Percentiles rank a stretch among this genome's conserved stretches.
Evolutionary conservation across 768 basidiomycete genomes (phyloP).

Genomic region (Tylopilus felleus): DNA sequence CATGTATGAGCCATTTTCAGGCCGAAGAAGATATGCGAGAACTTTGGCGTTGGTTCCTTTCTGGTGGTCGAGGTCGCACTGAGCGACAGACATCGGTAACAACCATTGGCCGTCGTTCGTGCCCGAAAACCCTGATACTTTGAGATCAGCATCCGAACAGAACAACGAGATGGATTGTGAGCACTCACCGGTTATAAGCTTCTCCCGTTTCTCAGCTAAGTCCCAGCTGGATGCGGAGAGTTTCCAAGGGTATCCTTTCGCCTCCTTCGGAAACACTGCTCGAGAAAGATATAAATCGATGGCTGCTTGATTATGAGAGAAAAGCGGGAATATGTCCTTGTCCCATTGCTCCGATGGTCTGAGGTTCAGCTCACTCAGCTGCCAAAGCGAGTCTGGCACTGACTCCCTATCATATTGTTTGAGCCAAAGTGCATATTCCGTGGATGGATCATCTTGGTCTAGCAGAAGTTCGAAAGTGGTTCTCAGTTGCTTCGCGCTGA

Average conservation of each 20-base stretch:
- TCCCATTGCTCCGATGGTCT: conserved; percentile 11
- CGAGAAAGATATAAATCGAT: conserved; percentile 21
- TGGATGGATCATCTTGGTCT: neutral
- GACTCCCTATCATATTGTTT: neutral
- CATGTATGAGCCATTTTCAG: conserved; percentile 15
- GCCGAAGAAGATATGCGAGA: conserved; percentile 23
- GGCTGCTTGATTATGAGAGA: neutral
- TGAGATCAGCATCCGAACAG: neutral
- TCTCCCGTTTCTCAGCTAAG: conserved; percentile 25
- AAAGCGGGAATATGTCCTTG: neutral
- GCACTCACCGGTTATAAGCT: conserved; percentile 8
- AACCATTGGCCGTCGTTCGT: conserved; percentile 38
- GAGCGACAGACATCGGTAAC: conserved; percentile 31
- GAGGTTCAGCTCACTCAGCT: neutral
- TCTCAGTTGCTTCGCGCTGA: neutral
- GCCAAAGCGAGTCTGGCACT: neutral
- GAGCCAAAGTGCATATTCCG: conserved; percentile 1
- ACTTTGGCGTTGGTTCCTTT: conserved; percentile 41
- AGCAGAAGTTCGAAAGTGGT: neutral
- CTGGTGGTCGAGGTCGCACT: conserved; percentile 24
- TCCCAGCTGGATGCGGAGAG: conserved; percentile 34
- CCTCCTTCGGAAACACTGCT: neutral
- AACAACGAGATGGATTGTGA: too few species aligned
- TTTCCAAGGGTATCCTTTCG: conserved; percentile 31
- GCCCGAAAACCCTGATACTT: conserved; percentile 35